These are phyloP conservation scores for Sugiyamaella pinicola DNA, from an alignment of 1,139 yeast genomes.

Conservation along the genomic window DNA sequence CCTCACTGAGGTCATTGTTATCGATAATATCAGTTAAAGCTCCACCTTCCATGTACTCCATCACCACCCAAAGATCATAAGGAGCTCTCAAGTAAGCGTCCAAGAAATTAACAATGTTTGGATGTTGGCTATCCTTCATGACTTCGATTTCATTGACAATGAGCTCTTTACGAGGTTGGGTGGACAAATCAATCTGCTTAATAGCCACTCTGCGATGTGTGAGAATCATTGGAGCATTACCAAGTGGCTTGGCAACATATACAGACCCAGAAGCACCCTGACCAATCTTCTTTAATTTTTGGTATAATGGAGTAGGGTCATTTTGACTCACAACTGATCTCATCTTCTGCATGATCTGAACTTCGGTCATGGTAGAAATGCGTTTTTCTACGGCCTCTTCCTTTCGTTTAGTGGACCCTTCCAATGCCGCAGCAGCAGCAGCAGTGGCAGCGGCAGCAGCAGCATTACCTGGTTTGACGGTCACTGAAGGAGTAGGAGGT, in stretches of 20 bases:
- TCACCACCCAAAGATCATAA: constrained; percentile 80
- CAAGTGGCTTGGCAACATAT: constrained; percentile 74
- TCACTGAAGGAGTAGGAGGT: constrained; percentile 1
- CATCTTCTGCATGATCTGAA: constrained; percentile 81
- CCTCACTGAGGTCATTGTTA: constrained; percentile 74
- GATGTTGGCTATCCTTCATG: constrained; percentile 89
- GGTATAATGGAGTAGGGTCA: constrained; percentile 85
- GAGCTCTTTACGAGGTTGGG: constrained; percentile 93
- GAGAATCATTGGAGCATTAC: constrained; percentile 32
- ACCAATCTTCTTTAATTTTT: constrained; percentile 93
- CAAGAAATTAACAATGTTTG: constrained; percentile 88
- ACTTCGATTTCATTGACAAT: constrained; percentile 92
- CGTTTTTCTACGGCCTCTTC: constrained; percentile 55
- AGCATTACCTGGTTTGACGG: not conserved
- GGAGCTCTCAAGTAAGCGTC: constrained; percentile 69
- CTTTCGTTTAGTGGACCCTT: constrained; percentile 27
- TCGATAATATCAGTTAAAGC: constrained; percentile 89
- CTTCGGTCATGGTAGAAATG: constrained; percentile 75
- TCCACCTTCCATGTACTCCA: constrained; percentile 96
- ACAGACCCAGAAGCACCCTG: constrained; percentile 99
- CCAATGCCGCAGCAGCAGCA: constrained; percentile 38
- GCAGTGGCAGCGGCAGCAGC: constrained; percentile 36
- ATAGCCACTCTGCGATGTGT: constrained; percentile 60
- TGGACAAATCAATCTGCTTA: constrained; percentile 90
- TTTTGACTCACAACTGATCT: constrained; percentile 78